Evolutionary conservation across 2,329 filamentous ascomycete species (phyloP).

Genomic region (Sporothrix humicola): DNA sequence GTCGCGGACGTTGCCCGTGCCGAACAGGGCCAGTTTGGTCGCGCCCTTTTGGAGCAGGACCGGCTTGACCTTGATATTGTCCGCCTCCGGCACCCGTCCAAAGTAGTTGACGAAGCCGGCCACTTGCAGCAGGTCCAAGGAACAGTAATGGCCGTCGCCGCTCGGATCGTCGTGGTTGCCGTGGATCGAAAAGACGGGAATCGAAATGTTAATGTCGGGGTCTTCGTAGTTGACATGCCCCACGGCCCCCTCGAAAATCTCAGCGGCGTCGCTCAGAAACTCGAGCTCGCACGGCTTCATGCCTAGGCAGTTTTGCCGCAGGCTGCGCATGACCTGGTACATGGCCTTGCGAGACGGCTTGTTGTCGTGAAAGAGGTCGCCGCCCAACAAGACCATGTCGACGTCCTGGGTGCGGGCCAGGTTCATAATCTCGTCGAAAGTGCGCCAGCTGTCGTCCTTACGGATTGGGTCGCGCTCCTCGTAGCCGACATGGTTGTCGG

Average conservation of each 20-base stretch:
- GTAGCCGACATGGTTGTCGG: slow-evolving; percentile 97
- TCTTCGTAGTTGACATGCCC: slow-evolving; percentile 98
- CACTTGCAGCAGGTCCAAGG: slow-evolving; percentile 87
- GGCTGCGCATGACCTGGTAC: slow-evolving; percentile 95
- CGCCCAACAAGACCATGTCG: slow-evolving; percentile 94
- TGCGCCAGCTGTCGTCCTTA: slow-evolving; percentile 96
- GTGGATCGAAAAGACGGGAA: slow-evolving; percentile 97
- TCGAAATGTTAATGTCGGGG: slow-evolving; percentile 93
- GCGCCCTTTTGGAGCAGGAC: slow-evolving; percentile 90
- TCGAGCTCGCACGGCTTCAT: slow-evolving; percentile 95
- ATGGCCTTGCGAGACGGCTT: slow-evolving; percentile 94
- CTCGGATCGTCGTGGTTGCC: slow-evolving; percentile 98
- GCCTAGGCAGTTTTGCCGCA: slow-evolving; percentile 91
- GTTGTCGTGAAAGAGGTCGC: slow-evolving; percentile 97
- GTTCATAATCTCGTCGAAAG: slow-evolving; percentile 94
- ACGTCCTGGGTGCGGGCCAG: slow-evolving; percentile 82
- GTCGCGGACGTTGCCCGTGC: slow-evolving; percentile 93
- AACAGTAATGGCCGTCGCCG: slow-evolving; percentile 91
- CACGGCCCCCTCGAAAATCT: slow-evolving; percentile 88
- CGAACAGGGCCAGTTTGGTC: slow-evolving; percentile 92
- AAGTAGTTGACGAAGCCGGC: slow-evolving; percentile 96
- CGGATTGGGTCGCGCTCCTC: slow-evolving; percentile 91
- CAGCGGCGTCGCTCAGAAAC: slow-evolving; percentile 89
- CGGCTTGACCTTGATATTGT: slow-evolving; percentile 91
- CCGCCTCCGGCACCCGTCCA: slow-evolving; percentile 85